phyloP scores from a whole-genome alignment of 148 eudicot genomes.

The Spergularia marina region DNA sequence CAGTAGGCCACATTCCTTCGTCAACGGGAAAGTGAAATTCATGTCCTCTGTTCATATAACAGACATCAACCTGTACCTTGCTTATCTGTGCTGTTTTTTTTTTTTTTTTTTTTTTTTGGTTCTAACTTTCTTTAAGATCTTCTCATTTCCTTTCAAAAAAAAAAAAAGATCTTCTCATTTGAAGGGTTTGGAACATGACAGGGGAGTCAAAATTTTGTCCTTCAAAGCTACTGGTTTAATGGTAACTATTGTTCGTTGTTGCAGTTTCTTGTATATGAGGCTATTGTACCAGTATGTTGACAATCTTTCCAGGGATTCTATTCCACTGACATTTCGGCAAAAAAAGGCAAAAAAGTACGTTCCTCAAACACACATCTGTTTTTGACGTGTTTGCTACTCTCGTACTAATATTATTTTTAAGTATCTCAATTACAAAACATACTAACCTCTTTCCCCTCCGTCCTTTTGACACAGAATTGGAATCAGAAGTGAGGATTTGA shows the following conservation, averaged over 20 bases:
- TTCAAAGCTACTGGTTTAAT: neutral
- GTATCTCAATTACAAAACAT: neutral
- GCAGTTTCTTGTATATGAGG: slow-evolving; percentile 85
- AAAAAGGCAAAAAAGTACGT: slow-evolving; percentile 69
- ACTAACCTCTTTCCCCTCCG: neutral
- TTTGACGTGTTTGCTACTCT: neutral
- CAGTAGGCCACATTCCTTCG: neutral
- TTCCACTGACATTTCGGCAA: slow-evolving; percentile 71
- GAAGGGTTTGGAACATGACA: neutral
- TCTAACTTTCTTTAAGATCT: neutral
- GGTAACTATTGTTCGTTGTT: slow-evolving; percentile 7
- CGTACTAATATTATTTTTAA: too few relatives aligned
- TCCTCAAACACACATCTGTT: slow-evolving; percentile 5
- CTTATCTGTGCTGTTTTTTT: neutral
- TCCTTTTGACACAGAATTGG: slow-evolving; percentile 54
- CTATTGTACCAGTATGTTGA: slow-evolving; percentile 73
- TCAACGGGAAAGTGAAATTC: too few relatives aligned
- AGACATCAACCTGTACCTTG: neutral
- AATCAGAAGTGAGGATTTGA: slow-evolving; percentile 79
- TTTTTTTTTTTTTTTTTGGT: neutral
- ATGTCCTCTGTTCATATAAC: neutral
- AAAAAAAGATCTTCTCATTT: neutral
- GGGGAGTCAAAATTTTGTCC: neutral
- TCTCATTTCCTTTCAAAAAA: too few relatives aligned
- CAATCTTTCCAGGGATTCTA: slow-evolving; percentile 57